phyloP scores from a whole-genome alignment of 805 yeast species.

The Candida peoriensis region DNA sequence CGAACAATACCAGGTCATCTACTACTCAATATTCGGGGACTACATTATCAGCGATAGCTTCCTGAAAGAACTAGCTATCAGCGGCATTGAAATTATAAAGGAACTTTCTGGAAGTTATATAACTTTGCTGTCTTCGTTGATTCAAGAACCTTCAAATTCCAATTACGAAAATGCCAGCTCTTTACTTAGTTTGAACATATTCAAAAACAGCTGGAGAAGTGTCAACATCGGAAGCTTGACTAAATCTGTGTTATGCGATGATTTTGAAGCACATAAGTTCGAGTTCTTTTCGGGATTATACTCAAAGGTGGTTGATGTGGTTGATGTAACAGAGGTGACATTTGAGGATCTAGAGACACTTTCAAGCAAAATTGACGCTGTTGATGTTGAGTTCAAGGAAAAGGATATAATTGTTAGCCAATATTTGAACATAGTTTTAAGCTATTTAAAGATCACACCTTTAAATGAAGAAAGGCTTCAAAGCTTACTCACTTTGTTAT shows the following conservation, averaged over 20 bases:
- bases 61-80: conserved; percentile 25
- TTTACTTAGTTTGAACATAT: conserved; percentile 22
- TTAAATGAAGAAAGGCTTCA: conserved; percentile 15
- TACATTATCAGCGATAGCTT: conserved; percentile 14
- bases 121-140: conserved; percentile 23
- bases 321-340: conserved; percentile 7
- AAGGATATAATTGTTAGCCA: conserved; percentile 26
- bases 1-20: conserved; percentile 22
- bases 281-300: conserved; percentile 25
- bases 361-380: background rate
- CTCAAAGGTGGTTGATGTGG: conserved; percentile 12
- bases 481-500: conserved; percentile 14
- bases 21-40: conserved; percentile 21
- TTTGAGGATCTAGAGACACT: conserved; percentile 15
- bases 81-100: conserved; percentile 11
- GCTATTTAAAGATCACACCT: conserved; percentile 19
- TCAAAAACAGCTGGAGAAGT: conserved; percentile 25
- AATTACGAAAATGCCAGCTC: conserved; percentile 19
- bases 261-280: conserved; percentile 23
- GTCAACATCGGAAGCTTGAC: conserved; percentile 16
- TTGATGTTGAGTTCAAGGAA: conserved; percentile 19
- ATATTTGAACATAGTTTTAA: conserved; percentile 21
- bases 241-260: conserved; percentile 9
- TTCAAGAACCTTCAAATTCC: conserved; percentile 14
- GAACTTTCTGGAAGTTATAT: conserved; percentile 15